A percentile compares a stretch with the other conserved stretches of the same genome.
Evolutionary conservation across 306 rosid genomes (phyloP).

Genomic region (Ormosia emarginata): DNA sequence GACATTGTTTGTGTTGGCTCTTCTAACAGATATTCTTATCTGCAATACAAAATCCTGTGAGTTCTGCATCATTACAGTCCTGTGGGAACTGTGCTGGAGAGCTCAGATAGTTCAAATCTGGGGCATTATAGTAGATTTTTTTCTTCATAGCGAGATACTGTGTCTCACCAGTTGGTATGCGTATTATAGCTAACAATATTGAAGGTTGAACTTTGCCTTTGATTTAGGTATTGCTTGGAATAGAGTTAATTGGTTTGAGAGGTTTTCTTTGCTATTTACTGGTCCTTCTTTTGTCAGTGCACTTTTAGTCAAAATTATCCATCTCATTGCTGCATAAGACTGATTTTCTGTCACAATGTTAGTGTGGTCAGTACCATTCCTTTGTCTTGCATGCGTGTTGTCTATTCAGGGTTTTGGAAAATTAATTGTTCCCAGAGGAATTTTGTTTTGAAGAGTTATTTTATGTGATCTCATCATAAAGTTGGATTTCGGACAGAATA

Average conservation of each 20-base stretch:
- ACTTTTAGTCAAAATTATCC: slow-evolving; percentile 18
- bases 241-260: slow-evolving; percentile 30
- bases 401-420: slow-evolving; percentile 28
- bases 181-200: neutral
- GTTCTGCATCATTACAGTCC: neutral
- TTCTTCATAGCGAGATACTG: neutral
- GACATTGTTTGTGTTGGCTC: slow-evolving; percentile 7
- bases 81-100: slow-evolving; percentile 19
- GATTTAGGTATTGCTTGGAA: slow-evolving; percentile 23
- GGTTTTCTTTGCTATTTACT: slow-evolving; percentile 28
- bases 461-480: slow-evolving; percentile 17
- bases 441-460: slow-evolving; percentile 21
- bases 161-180: slow-evolving; percentile 12
- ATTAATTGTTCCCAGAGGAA: neutral
- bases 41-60: neutral
- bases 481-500: slow-evolving; percentile 25
- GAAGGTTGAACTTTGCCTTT: slow-evolving; percentile 19
- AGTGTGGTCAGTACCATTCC: neutral
- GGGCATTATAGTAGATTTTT: slow-evolving; percentile 23
- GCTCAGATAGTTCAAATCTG: slow-evolving; percentile 16
- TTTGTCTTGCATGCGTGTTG: slow-evolving; percentile 8
- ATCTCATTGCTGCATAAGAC: neutral
- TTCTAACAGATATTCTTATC: neutral
- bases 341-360: slow-evolving; percentile 26
- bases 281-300: slow-evolving; percentile 21